Base-by-base conservation (phyloP, 495 filamentous ascomycete species). In the Daldinia concentrica region DNA sequence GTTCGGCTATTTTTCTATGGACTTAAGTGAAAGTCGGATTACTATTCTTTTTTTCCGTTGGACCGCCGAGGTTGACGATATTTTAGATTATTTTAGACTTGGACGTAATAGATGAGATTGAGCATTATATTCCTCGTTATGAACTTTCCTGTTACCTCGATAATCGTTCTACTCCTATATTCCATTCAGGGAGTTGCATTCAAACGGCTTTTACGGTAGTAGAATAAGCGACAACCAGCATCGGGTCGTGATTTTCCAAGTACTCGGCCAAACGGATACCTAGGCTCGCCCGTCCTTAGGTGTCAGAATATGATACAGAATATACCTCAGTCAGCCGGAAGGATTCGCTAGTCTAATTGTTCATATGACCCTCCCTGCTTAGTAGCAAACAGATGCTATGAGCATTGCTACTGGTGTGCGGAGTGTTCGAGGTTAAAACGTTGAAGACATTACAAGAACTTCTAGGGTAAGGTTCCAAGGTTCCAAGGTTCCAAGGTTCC, bases 1-100 rank as follows among this genome's bases (percentile, higher is more conserved):
- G 36, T 41, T 74, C 71, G 71, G 71, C 67, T 74, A 74, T 74
- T 51, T 74, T 74, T 74, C 58, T 74, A 62, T 15, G 17, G 36
- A 51, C 65, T 60, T 32, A 57, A 24, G 15, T 36, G 8, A 15
- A 58, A 50, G 22, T 15, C 30, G 26, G 48, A 62, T 62, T 62
- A 58, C 52, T 54, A 58, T 39, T 39, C 17, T 56, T 54, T 64
- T 26, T 74, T 69, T 62, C 71, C 71, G 71, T 61, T 74, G 60
- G 71, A 54, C 71, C 67, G 71, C 71, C 63, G 62, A 71, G 57
- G 58, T 73, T 45, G 54, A 73, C 43, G 30, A 50, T 58, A 45
- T 58, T 34, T 22, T 7, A 12, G 43, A 48, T 48, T 22, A 7
- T 48, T 22, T 48, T 45, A 19, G 43, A n/a, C n/a, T 41, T 41